These are phyloP conservation scores for Neurospora sp. DNA, from an alignment of 495 filamentous ascomycete genomes.

Conservation along the genomic window DNA sequence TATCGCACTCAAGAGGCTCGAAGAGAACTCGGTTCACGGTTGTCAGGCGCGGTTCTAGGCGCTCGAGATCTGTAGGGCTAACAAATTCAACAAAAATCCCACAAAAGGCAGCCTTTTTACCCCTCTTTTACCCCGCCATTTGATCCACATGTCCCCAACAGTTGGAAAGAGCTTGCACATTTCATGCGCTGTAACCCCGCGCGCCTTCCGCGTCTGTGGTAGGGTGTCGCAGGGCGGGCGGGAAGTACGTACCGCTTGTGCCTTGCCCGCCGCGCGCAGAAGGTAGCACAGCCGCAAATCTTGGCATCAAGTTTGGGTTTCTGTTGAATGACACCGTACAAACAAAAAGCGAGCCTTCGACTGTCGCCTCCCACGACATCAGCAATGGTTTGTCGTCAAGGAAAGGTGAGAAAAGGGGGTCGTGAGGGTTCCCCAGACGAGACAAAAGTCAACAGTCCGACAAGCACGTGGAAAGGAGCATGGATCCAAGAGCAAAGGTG, in stretches of 20 bases:
- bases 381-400: not conserved
- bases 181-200: slow-evolving; percentile 4
- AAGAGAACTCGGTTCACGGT: not conserved
- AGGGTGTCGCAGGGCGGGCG: not conserved
- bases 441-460: not conserved
- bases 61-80: not conserved
- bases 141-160: slow-evolving; percentile 16
- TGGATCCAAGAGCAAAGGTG: not conserved
- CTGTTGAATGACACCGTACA: not conserved
- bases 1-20: not conserved
- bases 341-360: not conserved
- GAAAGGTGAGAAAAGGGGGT: not conserved
- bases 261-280: not conserved
- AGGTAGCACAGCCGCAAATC: not conserved
- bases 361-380: not conserved
- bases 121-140: not conserved
- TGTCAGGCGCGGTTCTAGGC: not conserved
- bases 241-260: not conserved
- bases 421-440: not conserved
- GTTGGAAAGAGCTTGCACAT: slow-evolving; percentile 7
- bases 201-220: not conserved
- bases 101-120: not conserved
- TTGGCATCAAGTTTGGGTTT: not conserved
- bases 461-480: not conserved
- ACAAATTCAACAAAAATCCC: slow-evolving; percentile 4